Base-by-base conservation (phyloP, 2,329 filamentous ascomycete species). In the Cryphonectria parasitica region DNA sequence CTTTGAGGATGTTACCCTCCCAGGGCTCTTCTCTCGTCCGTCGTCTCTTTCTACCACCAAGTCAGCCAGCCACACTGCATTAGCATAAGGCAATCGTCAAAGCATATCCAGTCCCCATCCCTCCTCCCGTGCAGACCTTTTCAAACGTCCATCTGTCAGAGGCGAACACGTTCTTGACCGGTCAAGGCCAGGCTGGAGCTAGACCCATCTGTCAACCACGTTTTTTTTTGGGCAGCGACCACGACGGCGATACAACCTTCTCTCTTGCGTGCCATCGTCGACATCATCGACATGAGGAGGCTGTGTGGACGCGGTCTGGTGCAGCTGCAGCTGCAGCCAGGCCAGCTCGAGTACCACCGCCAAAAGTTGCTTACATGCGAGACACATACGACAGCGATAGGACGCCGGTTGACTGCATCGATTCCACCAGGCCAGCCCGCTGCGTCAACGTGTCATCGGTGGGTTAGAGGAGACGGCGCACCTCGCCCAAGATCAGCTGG, bases 111-210 rank as follows among this genome's bases (percentile, higher is more conserved):
- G 19, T 62, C 45, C 34, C 34, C 52, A 49, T 22, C 28, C 36
- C 58, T 64, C 68, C 64, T 61, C 41, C 64, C 25, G 43, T 49
- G 28, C 52, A 58, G 25, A 36, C 36, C n/a, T 71, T 64, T 66
- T 39, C 71, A 65, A 31, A 49, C 61, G 34, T 68, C 68, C 34
- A 62, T 70, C 66, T 63, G 66, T 68, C 49, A 69, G 54, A 61
- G n/a, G 62, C 66, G 52, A 36, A 68, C 71, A 71, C 58, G 61
- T 66, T 66, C 68, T 70, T 56, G 15, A 62, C 67, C 70, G 54
- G 64, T 65, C 45, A 19, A 31, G 19, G 28, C n/a, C 31, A 36
- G 22, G 11, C 31, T 28, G 49, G 39, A 62, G 67, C 69, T 64
- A 28, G 61, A 17, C 52, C 45, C 31, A 52, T 60, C 64, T 49